Evolutionary conservation across 1,139 yeast species (phyloP).

Genomic region (Scheffersomyces insectosa): DNA sequence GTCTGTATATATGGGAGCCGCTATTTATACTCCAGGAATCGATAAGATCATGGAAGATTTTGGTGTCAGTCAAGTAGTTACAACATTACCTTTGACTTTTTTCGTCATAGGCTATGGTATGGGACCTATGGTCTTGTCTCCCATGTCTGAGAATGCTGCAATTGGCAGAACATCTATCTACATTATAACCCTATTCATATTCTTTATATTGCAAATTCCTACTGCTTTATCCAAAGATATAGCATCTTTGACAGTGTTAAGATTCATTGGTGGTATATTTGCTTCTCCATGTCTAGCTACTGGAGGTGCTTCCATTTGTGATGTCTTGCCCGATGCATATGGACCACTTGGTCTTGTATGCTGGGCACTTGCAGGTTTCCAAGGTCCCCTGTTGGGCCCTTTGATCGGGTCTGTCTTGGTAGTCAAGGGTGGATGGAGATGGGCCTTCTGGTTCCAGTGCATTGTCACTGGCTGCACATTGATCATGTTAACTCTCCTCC

Average conservation of each 20-base stretch:
- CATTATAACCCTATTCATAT: slow-evolving; percentile 28
- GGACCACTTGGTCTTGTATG: slow-evolving; percentile 33
- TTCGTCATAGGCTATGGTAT: slow-evolving; percentile 44
- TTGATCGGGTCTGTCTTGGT: slow-evolving; percentile 35
- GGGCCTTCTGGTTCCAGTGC: slow-evolving; percentile 43
- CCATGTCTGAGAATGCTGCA: slow-evolving; percentile 38
- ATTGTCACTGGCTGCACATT: slow-evolving; percentile 30
- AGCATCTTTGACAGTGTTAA: slow-evolving; percentile 30
- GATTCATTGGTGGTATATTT: slow-evolving; percentile 37
- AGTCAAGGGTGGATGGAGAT: slow-evolving; percentile 34
- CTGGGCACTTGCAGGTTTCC: slow-evolving; percentile 39
- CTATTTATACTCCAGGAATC: slow-evolving; percentile 60
- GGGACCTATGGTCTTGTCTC: slow-evolving; percentile 41
- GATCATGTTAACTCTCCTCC: slow-evolving; percentile 23
- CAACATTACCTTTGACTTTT: slow-evolving; percentile 35
- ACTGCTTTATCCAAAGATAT: slow-evolving; percentile 31
- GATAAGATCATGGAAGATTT: slow-evolving; percentile 29
- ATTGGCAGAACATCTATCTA: slow-evolving; percentile 55
- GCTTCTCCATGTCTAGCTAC: slow-evolving; percentile 39
- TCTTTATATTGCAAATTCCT: slow-evolving; percentile 33
- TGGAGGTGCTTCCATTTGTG: slow-evolving; percentile 40
- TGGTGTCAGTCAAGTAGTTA: slow-evolving; percentile 24
- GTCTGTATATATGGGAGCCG: slow-evolving; percentile 61
- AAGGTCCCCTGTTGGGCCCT: slow-evolving; percentile 43
- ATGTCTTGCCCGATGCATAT: slow-evolving; percentile 26